These are phyloP conservation scores for Didymella lethalis DNA, from an alignment of 2,329 filamentous ascomycete species.

Conservation along the genomic window DNA sequence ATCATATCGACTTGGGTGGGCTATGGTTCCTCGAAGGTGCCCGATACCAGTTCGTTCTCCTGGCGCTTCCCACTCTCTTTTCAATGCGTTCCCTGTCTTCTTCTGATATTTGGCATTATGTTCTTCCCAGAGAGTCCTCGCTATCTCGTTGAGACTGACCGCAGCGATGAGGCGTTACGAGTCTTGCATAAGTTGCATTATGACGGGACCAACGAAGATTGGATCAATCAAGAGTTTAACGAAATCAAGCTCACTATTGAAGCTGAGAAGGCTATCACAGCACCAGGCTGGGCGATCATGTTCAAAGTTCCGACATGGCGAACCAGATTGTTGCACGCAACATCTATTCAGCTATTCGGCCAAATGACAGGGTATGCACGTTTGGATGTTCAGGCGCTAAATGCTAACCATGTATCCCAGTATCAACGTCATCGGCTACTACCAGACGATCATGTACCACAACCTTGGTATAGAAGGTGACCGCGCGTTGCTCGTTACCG, in stretches of 20 bases:
- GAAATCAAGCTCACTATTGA: conserved; percentile 70
- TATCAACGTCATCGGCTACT: conserved; percentile 68
- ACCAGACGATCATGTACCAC: conserved; percentile 66
- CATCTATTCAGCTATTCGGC: conserved; percentile 69
- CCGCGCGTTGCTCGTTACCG: conserved; percentile 63
- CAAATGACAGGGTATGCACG: conserved; percentile 64
- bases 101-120: conserved; percentile 54
- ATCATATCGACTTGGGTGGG: conserved; percentile 63
- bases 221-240: conserved; percentile 65
- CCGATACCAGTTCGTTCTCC: conserved; percentile 48
- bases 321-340: conserved; percentile 68
- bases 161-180: conserved; percentile 61
- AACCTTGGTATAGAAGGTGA: conserved; percentile 65
- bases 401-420: conserved; percentile 30
- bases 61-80: conserved; percentile 58
- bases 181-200: conserved; percentile 61
- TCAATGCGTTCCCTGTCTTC: conserved; percentile 55
- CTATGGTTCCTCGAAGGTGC: conserved; percentile 52
- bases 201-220: conserved; percentile 63
- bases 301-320: conserved; percentile 67
- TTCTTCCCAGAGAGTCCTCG: conserved; percentile 53
- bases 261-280: conserved; percentile 64
- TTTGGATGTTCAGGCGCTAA: background rate
- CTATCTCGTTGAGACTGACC: conserved; percentile 57
- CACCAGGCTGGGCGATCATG: conserved; percentile 63